Evolutionary conservation across 345 rosid genomes (phyloP), one percentile per base, ranked within the genome.

Genomic region (Kernera saxatilis): DNA sequence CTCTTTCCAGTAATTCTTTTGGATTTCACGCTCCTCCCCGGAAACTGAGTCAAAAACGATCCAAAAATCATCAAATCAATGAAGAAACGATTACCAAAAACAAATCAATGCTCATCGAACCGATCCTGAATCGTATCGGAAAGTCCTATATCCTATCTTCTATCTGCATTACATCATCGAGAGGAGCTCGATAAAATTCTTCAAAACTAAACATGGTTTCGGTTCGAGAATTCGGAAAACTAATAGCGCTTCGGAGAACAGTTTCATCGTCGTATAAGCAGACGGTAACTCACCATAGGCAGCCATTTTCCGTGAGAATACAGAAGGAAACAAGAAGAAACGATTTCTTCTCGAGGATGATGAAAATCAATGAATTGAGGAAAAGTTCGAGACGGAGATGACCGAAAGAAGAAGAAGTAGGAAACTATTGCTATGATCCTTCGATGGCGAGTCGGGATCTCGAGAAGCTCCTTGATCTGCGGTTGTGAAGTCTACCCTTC

Each of bases 1-100:
- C 55, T 87, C 98, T 69, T 74, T 76, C 96, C 98, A 92, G 77
- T 92, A 92, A 74, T 77, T 84, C 84, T 84, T 92, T 58, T 89
- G 98, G 65, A 85, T 77, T 62, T 72, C 78, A 64, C 96, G 93
- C 37, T 78, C 82, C 65, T 77, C 85, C 64, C 77, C 87, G 87
- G 35, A 39, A 62, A 73, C 8, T 3, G 36, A 5, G 4, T n/a
- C 9, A 15, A 7, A 27, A 4, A 8, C 29, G 7, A 67, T 30
- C 36, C 36, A 57, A 59, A 41, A 58, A 13, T 72, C 51, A 65
- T 9, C 63, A 39, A 13, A 41, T 4, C 63, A 68, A 40, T 29
- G 17, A 40, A 36, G 35, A 58, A 66, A 23, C 25, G 0, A 29
- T 4, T 21, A 10, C 65, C 6, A 55, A 45, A 6, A 35, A 8